Percentiles rank a stretch among this genome's conserved stretches.
Conservation (phyloP, 352 stramenopile genomes). For the Globisporangium echinulatum region DNA sequence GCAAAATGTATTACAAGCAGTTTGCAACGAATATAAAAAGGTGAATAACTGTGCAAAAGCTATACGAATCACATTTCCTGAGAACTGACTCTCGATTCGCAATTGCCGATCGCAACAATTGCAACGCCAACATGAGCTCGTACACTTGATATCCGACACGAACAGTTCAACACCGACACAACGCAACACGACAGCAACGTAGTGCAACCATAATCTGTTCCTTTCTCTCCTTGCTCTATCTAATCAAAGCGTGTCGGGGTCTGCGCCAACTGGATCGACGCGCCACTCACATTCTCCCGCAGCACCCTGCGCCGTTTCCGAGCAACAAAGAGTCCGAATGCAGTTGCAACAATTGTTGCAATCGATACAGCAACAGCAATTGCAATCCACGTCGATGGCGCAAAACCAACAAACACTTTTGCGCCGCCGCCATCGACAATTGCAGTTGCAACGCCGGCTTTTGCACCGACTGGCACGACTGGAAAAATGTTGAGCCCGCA, state of each 20-base stretch:
- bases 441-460: conserved; percentile 26
- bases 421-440: conserved; percentile 58
- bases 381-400: conserved; percentile 45
- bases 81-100: no score
- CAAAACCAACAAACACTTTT: conserved; percentile 54
- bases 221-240: no score
- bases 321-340: conserved; percentile 39
- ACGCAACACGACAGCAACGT: no score
- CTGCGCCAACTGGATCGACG: conserved; percentile 25
- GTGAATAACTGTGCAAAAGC: no score
- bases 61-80: no score
- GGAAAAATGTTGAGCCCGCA: conserved; percentile 78
- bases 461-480: conserved; percentile 56
- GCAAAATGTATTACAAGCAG: no score
- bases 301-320: conserved; percentile 35
- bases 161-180: no score
- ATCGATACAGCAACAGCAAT: conserved; percentile 42
- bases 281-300: conserved; percentile 39
- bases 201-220: no score
- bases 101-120: no score
- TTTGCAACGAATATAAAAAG: no score
- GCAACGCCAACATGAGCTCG: no score
- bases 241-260: conserved; percentile 8
- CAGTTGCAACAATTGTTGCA: conserved; percentile 44
- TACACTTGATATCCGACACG: no score